phyloP scores from a whole-genome alignment of 148 eudicot species.

The Fallopia convolvulus region DNA sequence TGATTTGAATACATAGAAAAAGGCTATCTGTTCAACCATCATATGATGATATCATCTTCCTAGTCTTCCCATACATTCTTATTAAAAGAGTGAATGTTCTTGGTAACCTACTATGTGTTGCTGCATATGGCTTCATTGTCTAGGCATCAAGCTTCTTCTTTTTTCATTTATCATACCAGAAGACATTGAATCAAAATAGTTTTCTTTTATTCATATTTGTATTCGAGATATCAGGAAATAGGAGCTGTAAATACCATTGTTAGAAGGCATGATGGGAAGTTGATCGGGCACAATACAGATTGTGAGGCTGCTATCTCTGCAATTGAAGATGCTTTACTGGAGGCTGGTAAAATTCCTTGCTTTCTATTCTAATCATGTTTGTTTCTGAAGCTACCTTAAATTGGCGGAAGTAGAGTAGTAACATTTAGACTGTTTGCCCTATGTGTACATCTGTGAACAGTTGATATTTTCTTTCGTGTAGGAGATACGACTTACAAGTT shows the following conservation, averaged over 20 bases:
- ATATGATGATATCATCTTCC: not conserved
- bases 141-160: not conserved
- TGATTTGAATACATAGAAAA: not conserved
- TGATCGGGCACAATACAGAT: conserved; percentile 46
- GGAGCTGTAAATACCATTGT: conserved; percentile 49
- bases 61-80: not conserved
- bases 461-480: too few species aligned
- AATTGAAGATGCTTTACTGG: conserved; percentile 40
- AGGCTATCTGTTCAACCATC: not conserved
- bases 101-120: not conserved
- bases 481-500: too few species aligned
- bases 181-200: not conserved
- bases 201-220: not conserved
- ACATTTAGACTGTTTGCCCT: too few species aligned
- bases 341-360: not conserved
- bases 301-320: conserved; percentile 48
- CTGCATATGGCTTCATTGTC: not conserved
- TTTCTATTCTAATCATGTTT: not conserved
- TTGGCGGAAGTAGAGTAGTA: not conserved
- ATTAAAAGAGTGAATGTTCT: not conserved
- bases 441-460: too few species aligned
- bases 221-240: conserved; percentile 26
- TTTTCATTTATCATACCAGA: not conserved
- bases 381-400: not conserved
- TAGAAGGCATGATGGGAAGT: conserved; percentile 40